Conservation (phyloP, 2,329 filamentous ascomycete species). For the Stylonectria norvegica region DNA sequence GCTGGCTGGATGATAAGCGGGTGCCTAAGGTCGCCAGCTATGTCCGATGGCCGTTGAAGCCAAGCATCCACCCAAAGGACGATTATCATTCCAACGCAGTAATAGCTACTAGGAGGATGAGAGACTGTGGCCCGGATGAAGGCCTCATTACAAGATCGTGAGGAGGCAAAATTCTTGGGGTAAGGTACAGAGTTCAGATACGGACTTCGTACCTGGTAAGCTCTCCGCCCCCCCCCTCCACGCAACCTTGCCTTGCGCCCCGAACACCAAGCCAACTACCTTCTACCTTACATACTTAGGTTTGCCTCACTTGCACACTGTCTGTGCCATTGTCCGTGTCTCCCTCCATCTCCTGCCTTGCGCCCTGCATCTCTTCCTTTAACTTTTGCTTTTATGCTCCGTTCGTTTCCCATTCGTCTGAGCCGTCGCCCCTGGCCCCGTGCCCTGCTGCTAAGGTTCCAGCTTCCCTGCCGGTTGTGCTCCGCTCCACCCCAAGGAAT, state of each 20-base stretch:
- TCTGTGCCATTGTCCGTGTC: neutral
- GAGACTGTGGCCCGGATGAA: too few species aligned
- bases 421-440: too few species aligned
- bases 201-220: too few species aligned
- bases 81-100: too few species aligned
- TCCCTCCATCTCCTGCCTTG: neutral
- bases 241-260: too few species aligned
- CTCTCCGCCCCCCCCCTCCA: too few species aligned
- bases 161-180: too few species aligned
- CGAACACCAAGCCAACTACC: too few species aligned
- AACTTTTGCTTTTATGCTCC: neutral
- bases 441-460: neutral
- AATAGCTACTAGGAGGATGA: too few species aligned
- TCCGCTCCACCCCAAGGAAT: conserved; percentile 5
- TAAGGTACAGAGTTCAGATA: too few species aligned
- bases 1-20: neutral
- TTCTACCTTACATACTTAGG: neutral
- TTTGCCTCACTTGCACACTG: neutral
- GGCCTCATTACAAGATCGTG: too few species aligned
- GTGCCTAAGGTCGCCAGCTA: neutral
- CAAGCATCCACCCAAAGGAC: neutral
- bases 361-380: neutral
- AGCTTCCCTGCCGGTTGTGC: neutral
- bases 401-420: neutral
- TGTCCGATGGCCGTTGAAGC: neutral